Base-by-base conservation (phyloP, 1,139 yeast genomes). In the Debaryomyces singareniensis region DNA sequence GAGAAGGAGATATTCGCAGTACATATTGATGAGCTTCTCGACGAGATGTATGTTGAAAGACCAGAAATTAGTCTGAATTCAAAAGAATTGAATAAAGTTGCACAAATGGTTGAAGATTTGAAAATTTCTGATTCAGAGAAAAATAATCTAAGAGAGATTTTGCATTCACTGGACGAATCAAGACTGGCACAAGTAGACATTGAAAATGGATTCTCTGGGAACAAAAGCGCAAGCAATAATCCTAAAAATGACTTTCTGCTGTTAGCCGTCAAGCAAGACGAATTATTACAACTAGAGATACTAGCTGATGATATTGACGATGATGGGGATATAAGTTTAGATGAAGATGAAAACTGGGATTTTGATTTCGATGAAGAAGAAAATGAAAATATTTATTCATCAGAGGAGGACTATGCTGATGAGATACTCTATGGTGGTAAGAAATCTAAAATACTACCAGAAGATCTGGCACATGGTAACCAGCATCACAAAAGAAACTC, bases 101-200 rank as follows among this genome's bases (percentile, higher is more conserved):
- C 60, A 20, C 38, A 50, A 1, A 55, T 45, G 33, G 51, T 61
- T 13, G 66, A 61, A 30, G 29, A 41, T 5, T 43, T 70, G 20
- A 57, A 68, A 4, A 60, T 77, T 6, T 65, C 58, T 34, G 62
- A 71, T 0, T 67, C 71, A 5, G 82, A 78, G 35, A 61, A 80
- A 31, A 51, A 68, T 7, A 64, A 66, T 25, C 54, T 80, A 27
- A 58, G 57, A 37, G 38, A 42, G 31, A 40, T 54, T 15, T 42
- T 55, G 22, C 26, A 46, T 4, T 7, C 7, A 7, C 21, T 18
- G n/a, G 21, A 18, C 7, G 21, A n/a, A 7, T 7, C 9, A 7
- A 7, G n/a, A 18, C 9, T 18, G n/a, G 21, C 21, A 7, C 9
- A 18, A 18, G 34, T 29, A 20, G 21, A 25, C 7, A 9, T 18